These are phyloP conservation scores for Sporothrix sp. DNA, from an alignment of 2,329 filamentous ascomycete genomes.

Conservation along the genomic window DNA sequence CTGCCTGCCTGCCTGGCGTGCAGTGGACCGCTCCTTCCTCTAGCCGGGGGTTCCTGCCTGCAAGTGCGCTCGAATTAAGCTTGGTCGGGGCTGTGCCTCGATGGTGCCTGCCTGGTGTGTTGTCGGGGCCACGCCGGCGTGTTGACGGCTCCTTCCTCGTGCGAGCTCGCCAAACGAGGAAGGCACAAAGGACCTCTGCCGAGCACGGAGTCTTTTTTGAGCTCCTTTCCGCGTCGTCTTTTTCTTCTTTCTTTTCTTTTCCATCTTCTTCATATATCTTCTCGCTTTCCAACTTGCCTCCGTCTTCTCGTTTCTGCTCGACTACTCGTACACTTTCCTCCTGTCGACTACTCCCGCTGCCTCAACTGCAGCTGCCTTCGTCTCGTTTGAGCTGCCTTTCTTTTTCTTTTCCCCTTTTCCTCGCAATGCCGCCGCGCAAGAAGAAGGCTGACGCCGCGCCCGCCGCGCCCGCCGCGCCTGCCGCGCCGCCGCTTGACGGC, in stretches of 20 bases:
- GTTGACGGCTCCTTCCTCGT: not conserved
- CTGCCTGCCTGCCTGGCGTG: conserved; percentile 5
- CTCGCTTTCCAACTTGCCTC: not conserved
- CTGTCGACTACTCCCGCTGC: not conserved
- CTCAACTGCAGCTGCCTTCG: not conserved
- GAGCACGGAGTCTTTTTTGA: no score
- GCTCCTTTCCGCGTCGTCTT: not conserved
- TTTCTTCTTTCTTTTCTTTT: not conserved
- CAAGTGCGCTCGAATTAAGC: no score
- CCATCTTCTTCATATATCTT: not conserved
- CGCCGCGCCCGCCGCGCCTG: not conserved
- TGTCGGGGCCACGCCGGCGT: no score
- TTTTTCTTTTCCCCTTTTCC: not conserved
- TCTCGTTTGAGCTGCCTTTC: not conserved
- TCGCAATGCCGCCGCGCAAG: conserved; percentile 13
- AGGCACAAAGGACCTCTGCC: not conserved
- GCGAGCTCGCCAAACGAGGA: not conserved
- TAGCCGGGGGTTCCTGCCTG: not conserved
- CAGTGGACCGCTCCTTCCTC: not conserved
- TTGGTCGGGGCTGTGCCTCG: no score
- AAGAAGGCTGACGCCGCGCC: conserved; percentile 2
- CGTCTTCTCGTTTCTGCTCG: no score
- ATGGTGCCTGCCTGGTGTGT: no score
- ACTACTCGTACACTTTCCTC: no score
- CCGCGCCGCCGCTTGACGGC: conserved; percentile 32